phyloP scores from a whole-genome alignment of 2,329 filamentous ascomycete genomes.

The Epichloe sp. region DNA sequence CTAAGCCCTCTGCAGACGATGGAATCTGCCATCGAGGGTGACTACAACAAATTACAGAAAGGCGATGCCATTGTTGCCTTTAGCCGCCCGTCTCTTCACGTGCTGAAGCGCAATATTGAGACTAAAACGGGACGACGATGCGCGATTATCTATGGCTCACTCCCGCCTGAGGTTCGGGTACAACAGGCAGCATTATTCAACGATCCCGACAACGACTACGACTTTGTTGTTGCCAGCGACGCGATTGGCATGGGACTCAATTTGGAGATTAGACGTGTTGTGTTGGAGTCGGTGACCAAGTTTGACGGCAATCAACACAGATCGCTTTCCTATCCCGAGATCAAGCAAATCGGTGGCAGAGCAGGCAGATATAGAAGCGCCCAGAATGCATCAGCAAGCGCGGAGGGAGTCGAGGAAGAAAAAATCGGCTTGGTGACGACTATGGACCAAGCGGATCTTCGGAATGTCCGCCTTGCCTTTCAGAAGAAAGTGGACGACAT shows the following conservation, averaged over 20 bases:
- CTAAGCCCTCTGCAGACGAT: slow-evolving; percentile 65
- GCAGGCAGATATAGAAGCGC: slow-evolving; percentile 74
- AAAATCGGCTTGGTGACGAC: slow-evolving; percentile 66
- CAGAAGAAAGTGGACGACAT: slow-evolving; percentile 50
- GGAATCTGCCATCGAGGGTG: slow-evolving; percentile 45
- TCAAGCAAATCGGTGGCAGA: slow-evolving; percentile 91
- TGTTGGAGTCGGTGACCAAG: slow-evolving; percentile 72
- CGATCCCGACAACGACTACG: slow-evolving; percentile 88
- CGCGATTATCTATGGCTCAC: slow-evolving; percentile 81
- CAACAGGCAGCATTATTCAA: slow-evolving; percentile 91
- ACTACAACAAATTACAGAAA: slow-evolving; percentile 59
- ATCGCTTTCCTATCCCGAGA: slow-evolving; percentile 56
- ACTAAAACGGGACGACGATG: slow-evolving; percentile 62
- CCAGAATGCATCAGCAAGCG: slow-evolving; percentile 17
- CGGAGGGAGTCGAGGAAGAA: slow-evolving; percentile 13
- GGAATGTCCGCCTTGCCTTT: slow-evolving; percentile 50
- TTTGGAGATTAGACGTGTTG: slow-evolving; percentile 76
- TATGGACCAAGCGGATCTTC: slow-evolving; percentile 57
- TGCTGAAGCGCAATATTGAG: slow-evolving; percentile 67
- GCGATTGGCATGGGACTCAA: slow-evolving; percentile 98
- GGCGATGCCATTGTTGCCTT: slow-evolving; percentile 88
- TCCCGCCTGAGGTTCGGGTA: slow-evolving; percentile 86
- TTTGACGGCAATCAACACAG: slow-evolving; percentile 47
- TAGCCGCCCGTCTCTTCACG: slow-evolving; percentile 68
- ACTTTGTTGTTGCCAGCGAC: slow-evolving; percentile 85